Evolutionary conservation across 2,329 filamentous ascomycete species (phyloP).

Genomic region (Ophiocordyceps camponoti-floridani): DNA sequence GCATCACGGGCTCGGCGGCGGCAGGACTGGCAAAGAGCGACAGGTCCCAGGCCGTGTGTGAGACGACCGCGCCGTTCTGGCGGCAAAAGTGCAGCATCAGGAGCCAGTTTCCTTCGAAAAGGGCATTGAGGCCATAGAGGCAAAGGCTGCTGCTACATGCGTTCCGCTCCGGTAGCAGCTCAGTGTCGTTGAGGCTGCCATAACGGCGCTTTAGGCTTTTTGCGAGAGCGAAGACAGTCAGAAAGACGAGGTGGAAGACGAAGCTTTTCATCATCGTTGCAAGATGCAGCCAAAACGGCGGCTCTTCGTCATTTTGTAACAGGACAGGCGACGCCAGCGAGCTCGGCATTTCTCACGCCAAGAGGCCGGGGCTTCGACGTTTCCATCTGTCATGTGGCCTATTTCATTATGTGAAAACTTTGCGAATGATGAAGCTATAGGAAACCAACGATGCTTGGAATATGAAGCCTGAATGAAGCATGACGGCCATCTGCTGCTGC

Average conservation of each 20-base stretch:
- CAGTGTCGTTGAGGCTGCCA: neutral
- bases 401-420: too few species aligned
- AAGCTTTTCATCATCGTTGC: neutral
- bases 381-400: too few species aligned
- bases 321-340: too few species aligned
- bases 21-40: neutral
- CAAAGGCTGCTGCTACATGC: neutral
- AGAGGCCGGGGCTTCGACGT: neutral
- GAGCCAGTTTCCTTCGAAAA: neutral
- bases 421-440: too few species aligned
- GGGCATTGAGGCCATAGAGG: neutral
- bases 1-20: neutral
- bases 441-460: too few species aligned
- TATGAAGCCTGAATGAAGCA: too few species aligned
- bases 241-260: neutral
- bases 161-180: neutral
- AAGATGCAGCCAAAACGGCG: neutral
- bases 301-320: neutral
- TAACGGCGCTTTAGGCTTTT: neutral
- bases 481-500: too few species aligned
- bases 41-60: neutral
- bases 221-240: neutral
- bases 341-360: neutral
- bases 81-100: neutral
- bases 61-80: neutral